phyloP scores from a whole-genome alignment of 352 stramenopile genomes.

The Globisporangium splendens region DNA sequence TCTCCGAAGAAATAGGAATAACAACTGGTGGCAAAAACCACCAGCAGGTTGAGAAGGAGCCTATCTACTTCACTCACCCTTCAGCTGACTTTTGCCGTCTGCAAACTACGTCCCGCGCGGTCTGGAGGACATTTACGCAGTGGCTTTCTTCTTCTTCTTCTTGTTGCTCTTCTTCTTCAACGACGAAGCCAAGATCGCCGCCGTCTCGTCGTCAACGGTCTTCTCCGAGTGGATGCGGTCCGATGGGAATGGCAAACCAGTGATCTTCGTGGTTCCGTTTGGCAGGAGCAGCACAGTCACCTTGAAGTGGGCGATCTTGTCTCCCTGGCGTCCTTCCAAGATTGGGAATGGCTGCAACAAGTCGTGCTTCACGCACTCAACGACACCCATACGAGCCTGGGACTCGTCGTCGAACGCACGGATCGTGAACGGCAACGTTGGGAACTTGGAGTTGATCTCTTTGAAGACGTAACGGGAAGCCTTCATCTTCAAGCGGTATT shows the following conservation, averaged over 20 bases:
- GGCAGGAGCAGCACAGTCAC: slow-evolving; percentile 97
- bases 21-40: neutral
- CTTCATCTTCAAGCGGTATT: slow-evolving; percentile 96
- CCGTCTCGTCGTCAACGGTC: slow-evolving; percentile 90
- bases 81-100: neutral
- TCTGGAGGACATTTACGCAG: slow-evolving; percentile 30
- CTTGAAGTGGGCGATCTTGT: slow-evolving; percentile 99
- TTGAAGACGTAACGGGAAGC: slow-evolving; percentile 95
- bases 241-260: slow-evolving; percentile 88
- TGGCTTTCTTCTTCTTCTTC: slow-evolving; percentile 88
- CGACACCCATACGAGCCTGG: slow-evolving; percentile 96
- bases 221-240: slow-evolving; percentile 92
- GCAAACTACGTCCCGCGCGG: slow-evolving; percentile 7
- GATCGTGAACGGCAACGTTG: slow-evolving; percentile 98
- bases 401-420: slow-evolving; percentile 94
- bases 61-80: neutral
- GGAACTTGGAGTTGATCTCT: slow-evolving; percentile 98
- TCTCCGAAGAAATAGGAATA: slow-evolving; percentile 34
- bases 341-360: slow-evolving; percentile 97
- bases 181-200: slow-evolving; percentile 87
- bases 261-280: slow-evolving; percentile 95
- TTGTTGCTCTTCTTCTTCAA: slow-evolving; percentile 97
- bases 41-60: slow-evolving; percentile 10
- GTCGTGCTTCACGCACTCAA: slow-evolving; percentile 98
- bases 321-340: slow-evolving; percentile 92